A percentile compares a stretch with the other conserved stretches of the same genome.
Conservation (phyloP, 768 basidiomycete genomes). For the Clavulina sp. region DNA sequence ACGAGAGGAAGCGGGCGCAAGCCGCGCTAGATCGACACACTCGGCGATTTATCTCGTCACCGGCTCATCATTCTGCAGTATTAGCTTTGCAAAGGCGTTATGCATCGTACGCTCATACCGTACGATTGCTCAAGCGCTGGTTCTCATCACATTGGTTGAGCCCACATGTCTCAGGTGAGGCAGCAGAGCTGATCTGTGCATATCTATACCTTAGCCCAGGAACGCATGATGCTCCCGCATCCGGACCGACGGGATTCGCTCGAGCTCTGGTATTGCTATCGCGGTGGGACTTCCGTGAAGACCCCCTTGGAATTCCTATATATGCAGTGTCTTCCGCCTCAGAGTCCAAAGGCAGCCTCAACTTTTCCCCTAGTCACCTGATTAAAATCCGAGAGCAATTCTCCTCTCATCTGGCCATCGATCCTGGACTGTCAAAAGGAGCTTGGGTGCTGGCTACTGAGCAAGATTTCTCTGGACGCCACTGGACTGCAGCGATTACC, state of each 20-base stretch:
- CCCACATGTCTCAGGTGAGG: slow-evolving; percentile 55
- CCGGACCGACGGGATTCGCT: slow-evolving; percentile 37
- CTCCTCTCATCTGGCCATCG: slow-evolving; percentile 18
- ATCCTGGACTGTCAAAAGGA: slow-evolving; percentile 21
- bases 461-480: slow-evolving; percentile 48
- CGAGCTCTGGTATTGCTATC: slow-evolving; percentile 52
- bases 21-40: slow-evolving; percentile 42
- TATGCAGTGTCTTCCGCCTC: slow-evolving; percentile 29
- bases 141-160: slow-evolving; percentile 75
- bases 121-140: slow-evolving; percentile 86
- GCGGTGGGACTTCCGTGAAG: slow-evolving; percentile 54
- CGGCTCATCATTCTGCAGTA: slow-evolving; percentile 73
- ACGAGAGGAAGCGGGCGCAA: slow-evolving; percentile 36
- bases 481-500: slow-evolving; percentile 54
- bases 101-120: slow-evolving; percentile 65
- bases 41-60: slow-evolving; percentile 59
- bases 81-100: slow-evolving; percentile 63
- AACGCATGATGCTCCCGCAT: slow-evolving; percentile 13
- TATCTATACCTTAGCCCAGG: slow-evolving; percentile 49
- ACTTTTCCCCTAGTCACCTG: slow-evolving; percentile 8
- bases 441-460: slow-evolving; percentile 73
- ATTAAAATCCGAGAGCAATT: slow-evolving; percentile 16
- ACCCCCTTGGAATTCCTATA: slow-evolving; percentile 52
- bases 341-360: neutral
- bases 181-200: slow-evolving; percentile 73